Percentiles rank a stretch among this genome's conserved stretches.
Evolutionary conservation across 805 yeast genomes (phyloP).

Genomic region (Metschnikowia lunata): DNA sequence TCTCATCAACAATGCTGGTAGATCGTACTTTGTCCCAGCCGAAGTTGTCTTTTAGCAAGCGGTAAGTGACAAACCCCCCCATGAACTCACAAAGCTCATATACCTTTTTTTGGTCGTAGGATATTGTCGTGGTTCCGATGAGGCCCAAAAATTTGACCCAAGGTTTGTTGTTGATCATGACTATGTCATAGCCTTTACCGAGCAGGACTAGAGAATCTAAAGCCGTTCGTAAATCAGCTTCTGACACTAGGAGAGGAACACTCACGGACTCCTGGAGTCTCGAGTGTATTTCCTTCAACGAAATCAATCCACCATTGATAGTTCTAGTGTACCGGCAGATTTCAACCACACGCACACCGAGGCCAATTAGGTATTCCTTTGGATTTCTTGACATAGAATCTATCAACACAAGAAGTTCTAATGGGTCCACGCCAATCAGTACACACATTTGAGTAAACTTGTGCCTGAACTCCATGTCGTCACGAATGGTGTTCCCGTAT

Average conservation of each 20-base stretch:
- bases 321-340: conserved; percentile 65
- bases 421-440: conserved; percentile 81
- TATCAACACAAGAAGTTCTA: conserved; percentile 36
- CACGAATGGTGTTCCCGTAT: conserved; percentile 62
- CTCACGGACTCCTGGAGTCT: conserved; percentile 27
- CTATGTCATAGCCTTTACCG: conserved; percentile 68
- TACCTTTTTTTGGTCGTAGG: conserved; percentile 62
- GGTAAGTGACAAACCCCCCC: conserved; percentile 65
- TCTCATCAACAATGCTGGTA: conserved; percentile 61
- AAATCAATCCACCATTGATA: conserved; percentile 77
- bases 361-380: conserved; percentile 58
- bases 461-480: conserved; percentile 59
- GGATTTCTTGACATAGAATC: conserved; percentile 21
- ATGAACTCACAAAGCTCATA: conserved; percentile 71
- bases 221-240: conserved; percentile 54
- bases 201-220: conserved; percentile 49
- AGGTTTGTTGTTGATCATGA: conserved; percentile 46
- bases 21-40: conserved; percentile 68
- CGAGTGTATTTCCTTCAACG: conserved; percentile 43
- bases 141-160: conserved; percentile 43
- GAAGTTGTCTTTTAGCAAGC: conserved; percentile 66
- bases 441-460: conserved; percentile 75
- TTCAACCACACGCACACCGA: conserved; percentile 73
- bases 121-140: conserved; percentile 23
- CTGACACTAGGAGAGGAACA: conserved; percentile 30